Percentiles rank a stretch among this genome's conserved stretches.
phyloP scores from a whole-genome alignment of 306 rosid species.

The Quercus ilex region DNA sequence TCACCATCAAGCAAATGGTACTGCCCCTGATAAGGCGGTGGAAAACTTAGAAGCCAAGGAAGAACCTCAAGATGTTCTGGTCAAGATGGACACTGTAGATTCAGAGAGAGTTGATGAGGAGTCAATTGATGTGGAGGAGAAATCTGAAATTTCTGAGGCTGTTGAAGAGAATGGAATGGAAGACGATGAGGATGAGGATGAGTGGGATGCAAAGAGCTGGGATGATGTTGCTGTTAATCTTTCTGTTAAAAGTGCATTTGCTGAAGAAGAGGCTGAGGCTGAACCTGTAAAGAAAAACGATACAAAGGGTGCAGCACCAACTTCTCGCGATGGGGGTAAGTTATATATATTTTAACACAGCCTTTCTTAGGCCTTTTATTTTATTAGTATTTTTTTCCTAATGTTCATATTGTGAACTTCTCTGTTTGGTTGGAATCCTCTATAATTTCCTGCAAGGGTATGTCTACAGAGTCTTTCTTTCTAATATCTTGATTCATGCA shows the following conservation, averaged over 20 bases:
- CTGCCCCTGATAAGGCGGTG: slow-evolving; percentile 38
- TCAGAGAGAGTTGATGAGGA: slow-evolving; percentile 66
- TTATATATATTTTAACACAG: slow-evolving; percentile 3
- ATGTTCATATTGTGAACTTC: not conserved
- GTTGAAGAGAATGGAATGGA: slow-evolving; percentile 51
- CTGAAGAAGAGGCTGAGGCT: slow-evolving; percentile 81
- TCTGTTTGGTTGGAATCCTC: not conserved
- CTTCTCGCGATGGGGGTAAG: slow-evolving; percentile 42
- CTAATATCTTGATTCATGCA: not conserved
- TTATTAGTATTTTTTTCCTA: not conserved
- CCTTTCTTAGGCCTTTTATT: not conserved
- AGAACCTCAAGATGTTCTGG: slow-evolving; percentile 35
- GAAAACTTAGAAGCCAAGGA: slow-evolving; percentile 52
- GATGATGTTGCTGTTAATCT: slow-evolving; percentile 73
- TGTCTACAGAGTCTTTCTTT: not conserved
- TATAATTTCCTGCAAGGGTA: not conserved
- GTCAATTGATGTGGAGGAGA: slow-evolving; percentile 39
- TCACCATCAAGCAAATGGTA: slow-evolving; percentile 56
- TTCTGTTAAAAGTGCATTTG: slow-evolving; percentile 61
- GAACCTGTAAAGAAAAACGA: slow-evolving; percentile 44
- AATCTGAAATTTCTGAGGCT: slow-evolving; percentile 51
- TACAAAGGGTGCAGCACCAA: slow-evolving; percentile 32
- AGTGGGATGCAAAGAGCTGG: slow-evolving; percentile 98
- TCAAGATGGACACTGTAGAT: slow-evolving; percentile 42
- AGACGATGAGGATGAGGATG: slow-evolving; percentile 80